These are phyloP conservation scores for Chaetomium tenue DNA, from an alignment of 495 filamentous ascomycete genomes.

Conservation along the genomic window DNA sequence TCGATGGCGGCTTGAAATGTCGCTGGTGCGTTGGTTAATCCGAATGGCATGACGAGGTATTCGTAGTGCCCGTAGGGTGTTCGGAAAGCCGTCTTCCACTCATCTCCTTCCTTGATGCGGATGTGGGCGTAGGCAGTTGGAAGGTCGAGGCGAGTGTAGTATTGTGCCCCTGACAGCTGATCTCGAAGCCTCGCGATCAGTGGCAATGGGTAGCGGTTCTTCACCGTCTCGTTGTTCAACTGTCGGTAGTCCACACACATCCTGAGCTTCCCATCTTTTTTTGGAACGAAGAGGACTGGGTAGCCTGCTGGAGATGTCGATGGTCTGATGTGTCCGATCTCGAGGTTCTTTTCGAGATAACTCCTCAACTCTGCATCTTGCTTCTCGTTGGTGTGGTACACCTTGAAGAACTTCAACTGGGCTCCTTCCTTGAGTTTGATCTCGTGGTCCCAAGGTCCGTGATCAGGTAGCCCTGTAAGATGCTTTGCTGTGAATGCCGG, in stretches of 20 bases:
- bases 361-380: not conserved
- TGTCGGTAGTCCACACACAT: conserved; percentile 11
- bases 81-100: conserved; percentile 19
- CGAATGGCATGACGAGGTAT: conserved; percentile 9
- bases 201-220: conserved; percentile 15
- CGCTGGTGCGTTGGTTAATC: not conserved
- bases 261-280: conserved; percentile 11
- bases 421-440: conserved; percentile 12
- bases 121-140: conserved; percentile 2
- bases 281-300: conserved; percentile 11
- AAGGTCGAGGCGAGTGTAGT: conserved; percentile 9
- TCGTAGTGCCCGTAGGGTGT: conserved; percentile 3
- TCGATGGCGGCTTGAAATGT: not conserved
- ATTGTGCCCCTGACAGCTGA: not conserved
- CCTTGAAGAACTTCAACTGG: conserved; percentile 8
- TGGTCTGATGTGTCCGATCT: not conserved
- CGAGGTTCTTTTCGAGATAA: conserved; percentile 7
- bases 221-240: conserved; percentile 8
- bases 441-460: conserved; percentile 9
- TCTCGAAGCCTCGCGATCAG: conserved; percentile 5
- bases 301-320: not conserved
- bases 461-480: conserved; percentile 4
- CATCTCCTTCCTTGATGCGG: conserved; percentile 11
- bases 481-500: conserved; percentile 11
- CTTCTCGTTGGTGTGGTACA: not conserved